phyloP scores from a whole-genome alignment of 1,284 basidiomycete species.

The Heterobasidion parviporum region DNA sequence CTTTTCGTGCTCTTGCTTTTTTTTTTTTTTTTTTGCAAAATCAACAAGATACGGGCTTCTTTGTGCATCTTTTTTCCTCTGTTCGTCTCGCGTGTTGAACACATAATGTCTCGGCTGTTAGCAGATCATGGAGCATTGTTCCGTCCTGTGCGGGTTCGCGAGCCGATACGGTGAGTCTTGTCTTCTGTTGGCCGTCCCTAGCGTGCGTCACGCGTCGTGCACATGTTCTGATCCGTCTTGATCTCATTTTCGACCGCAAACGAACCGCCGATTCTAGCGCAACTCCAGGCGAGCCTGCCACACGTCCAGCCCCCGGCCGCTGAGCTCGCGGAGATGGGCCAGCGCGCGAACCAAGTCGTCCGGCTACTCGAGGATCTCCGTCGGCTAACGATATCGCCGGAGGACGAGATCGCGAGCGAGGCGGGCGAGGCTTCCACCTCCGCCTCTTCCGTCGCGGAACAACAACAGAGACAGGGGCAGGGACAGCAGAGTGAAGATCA shows the following conservation, averaged over 20 bases:
- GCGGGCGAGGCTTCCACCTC: background rate
- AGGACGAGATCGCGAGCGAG: slow-evolving; percentile 11
- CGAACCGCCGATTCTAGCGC: slow-evolving; percentile 24
- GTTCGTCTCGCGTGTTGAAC: background rate
- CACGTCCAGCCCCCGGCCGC: slow-evolving; percentile 40
- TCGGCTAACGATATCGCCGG: slow-evolving; percentile 22
- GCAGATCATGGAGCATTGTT: slow-evolving; percentile 57
- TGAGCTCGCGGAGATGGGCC: slow-evolving; percentile 61
- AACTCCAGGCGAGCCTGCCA: slow-evolving; percentile 35
- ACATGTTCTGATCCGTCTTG: too few species aligned
- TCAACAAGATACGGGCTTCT: too few species aligned
- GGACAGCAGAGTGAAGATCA: slow-evolving; percentile 18
- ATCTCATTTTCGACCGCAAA: background rate
- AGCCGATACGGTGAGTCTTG: slow-evolving; percentile 49
- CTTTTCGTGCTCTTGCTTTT: background rate
- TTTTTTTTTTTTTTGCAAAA: too few species aligned
- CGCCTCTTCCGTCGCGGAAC: slow-evolving; percentile 4
- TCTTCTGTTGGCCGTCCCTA: background rate
- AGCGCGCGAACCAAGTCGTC: slow-evolving; percentile 53
- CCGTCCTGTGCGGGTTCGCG: slow-evolving; percentile 52
- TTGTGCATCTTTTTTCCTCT: too few species aligned
- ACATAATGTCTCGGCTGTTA: slow-evolving; percentile 5
- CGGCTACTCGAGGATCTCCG: slow-evolving; percentile 57
- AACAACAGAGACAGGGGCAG: slow-evolving; percentile 13
- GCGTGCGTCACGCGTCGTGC: too few species aligned